A percentile compares a stretch with the other conserved stretches of the same genome.
phyloP scores from a whole-genome alignment of 495 filamentous ascomycete genomes.

The Xylaria curta region DNA sequence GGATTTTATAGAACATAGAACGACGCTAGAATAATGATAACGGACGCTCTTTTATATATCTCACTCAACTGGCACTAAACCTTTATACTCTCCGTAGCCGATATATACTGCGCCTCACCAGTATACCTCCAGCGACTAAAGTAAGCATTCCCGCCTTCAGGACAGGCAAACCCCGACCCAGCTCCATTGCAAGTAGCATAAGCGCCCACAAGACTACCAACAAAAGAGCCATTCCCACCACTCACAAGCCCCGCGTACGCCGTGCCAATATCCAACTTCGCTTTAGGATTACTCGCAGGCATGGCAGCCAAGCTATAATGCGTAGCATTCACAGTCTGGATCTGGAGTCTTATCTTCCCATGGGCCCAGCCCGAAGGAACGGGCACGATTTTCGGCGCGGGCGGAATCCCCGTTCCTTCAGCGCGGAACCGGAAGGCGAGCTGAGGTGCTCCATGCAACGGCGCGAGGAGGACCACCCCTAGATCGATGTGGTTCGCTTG shows the following conservation, averaged over 20 bases:
- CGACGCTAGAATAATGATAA: background rate
- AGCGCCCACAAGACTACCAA: slow-evolving; percentile 48
- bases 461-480: slow-evolving; percentile 45
- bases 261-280: slow-evolving; percentile 36
- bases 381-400: slow-evolving; percentile 16
- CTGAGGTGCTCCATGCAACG: slow-evolving; percentile 10
- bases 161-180: slow-evolving; percentile 35
- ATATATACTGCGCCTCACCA: slow-evolving; percentile 41
- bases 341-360: slow-evolving; percentile 37
- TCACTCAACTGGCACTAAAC: background rate
- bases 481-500: slow-evolving; percentile 55
- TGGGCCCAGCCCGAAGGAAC: slow-evolving; percentile 37
- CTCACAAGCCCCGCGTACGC: slow-evolving; percentile 42
- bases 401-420: slow-evolving; percentile 26
- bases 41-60: background rate
- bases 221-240: slow-evolving; percentile 45
- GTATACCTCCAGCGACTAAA: slow-evolving; percentile 49
- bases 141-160: slow-evolving; percentile 40
- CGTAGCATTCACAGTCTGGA: slow-evolving; percentile 46
- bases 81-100: slow-evolving; percentile 31
- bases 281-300: slow-evolving; percentile 28
- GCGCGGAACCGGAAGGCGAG: slow-evolving; percentile 42
- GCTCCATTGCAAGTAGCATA: slow-evolving; percentile 56
- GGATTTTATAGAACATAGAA: background rate
- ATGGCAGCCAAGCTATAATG: slow-evolving; percentile 45